Percentiles rank a stretch among this genome's conserved stretches.
These are phyloP conservation scores for Mortierella claussenii DNA, from an alignment of 192 early-diverging fungal species.

Conservation along the genomic window DNA sequence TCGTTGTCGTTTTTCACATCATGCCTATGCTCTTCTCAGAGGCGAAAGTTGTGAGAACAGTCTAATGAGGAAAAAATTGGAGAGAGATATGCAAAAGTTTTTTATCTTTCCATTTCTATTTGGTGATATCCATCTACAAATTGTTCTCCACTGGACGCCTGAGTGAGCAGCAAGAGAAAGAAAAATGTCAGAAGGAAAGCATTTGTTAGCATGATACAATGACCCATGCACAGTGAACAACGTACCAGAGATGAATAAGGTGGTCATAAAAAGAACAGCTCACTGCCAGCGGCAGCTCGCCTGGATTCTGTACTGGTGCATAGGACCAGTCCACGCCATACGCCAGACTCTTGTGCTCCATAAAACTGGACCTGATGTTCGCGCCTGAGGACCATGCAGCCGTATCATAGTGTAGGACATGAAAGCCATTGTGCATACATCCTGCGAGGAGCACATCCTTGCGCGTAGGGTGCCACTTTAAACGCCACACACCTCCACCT, in stretches of 20 bases:
- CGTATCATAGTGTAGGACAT: conserved; percentile 74
- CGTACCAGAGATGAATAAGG: conserved; percentile 74
- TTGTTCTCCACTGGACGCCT: no score
- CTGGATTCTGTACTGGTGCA: conserved; percentile 1
- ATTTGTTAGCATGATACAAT: no score
- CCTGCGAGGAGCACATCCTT: conserved; percentile 75
- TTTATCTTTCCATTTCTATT: no score
- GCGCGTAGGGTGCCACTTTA: conserved; percentile 92
- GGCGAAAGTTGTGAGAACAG: no score
- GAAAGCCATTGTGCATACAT: conserved; percentile 93
- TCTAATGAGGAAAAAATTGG: no score
- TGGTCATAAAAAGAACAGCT: conserved; percentile 90
- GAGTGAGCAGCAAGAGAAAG: no score
- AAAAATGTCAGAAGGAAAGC: no score
- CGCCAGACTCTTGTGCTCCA: conserved; percentile 79
- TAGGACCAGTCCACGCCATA: conserved; percentile 86
- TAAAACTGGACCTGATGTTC: conserved; percentile 58
- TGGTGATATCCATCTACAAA: no score
- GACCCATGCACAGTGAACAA: no score
- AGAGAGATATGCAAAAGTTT: no score
- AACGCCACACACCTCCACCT: conserved; percentile 93
- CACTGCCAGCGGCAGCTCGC: conserved; percentile 60
- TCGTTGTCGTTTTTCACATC: no score
- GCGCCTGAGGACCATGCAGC: conserved; percentile 22
- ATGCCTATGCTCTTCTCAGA: no score